Evolutionary conservation across 768 basidiomycete genomes (phyloP).

Genomic region (Suillus lakei): DNA sequence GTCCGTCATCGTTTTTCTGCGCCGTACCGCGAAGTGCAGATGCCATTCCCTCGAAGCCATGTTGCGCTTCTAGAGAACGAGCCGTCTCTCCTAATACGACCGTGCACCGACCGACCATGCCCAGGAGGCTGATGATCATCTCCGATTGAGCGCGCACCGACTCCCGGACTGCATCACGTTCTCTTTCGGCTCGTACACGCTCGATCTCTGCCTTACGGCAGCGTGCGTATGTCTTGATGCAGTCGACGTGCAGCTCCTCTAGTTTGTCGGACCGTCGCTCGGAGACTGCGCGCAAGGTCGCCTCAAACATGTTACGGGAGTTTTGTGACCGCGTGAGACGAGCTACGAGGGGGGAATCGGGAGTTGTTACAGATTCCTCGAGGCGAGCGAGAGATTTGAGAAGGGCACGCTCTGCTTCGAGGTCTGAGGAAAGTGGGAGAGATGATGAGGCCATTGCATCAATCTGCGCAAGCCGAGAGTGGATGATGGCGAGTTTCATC

Average conservation of each 20-base stretch:
- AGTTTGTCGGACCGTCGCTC: slow-evolving; percentile 80
- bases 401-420: slow-evolving; percentile 76
- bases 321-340: slow-evolving; percentile 74
- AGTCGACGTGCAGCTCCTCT: slow-evolving; percentile 72
- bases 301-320: slow-evolving; percentile 82
- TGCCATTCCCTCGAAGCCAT: slow-evolving; percentile 49
- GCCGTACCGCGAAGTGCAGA: slow-evolving; percentile 56
- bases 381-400: slow-evolving; percentile 67
- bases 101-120: slow-evolving; percentile 81
- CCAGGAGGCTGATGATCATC: slow-evolving; percentile 71
- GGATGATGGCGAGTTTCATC: slow-evolving; percentile 66
- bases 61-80: slow-evolving; percentile 44
- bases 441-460: slow-evolving; percentile 44
- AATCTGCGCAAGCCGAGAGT: slow-evolving; percentile 62
- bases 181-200: slow-evolving; percentile 63
- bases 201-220: slow-evolving; percentile 76
- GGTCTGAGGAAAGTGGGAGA: slow-evolving; percentile 51
- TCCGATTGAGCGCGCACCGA: slow-evolving; percentile 69
- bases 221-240: slow-evolving; percentile 70
- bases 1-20: slow-evolving; percentile 71
- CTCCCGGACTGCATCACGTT: slow-evolving; percentile 64
- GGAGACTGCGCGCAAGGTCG: slow-evolving; percentile 80
- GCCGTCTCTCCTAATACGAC: slow-evolving; percentile 68
- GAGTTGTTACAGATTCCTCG: slow-evolving; percentile 69
- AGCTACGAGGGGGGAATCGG: slow-evolving; percentile 59